Percentiles rank a stretch among this genome's conserved stretches.
Evolutionary conservation across 2,329 filamentous ascomycete genomes (phyloP).

Genomic region (Colletotrichum sp.): DNA sequence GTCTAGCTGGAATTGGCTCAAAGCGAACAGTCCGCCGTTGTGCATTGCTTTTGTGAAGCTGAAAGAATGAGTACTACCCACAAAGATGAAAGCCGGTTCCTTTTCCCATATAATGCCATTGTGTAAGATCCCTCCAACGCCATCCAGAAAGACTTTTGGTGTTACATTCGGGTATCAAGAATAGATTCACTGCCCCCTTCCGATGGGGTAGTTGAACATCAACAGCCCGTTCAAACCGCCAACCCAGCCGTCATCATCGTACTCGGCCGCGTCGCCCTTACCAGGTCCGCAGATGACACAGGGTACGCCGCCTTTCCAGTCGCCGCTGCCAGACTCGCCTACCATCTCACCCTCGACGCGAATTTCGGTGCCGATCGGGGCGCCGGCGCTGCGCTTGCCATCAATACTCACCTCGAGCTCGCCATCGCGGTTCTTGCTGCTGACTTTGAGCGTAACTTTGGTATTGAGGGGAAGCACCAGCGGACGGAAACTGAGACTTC

Average conservation of each 20-base stretch:
- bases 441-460: conserved; percentile 80
- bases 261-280: conserved; percentile 51
- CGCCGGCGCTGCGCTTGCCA: conserved; percentile 71
- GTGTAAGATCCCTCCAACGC: conserved; percentile 9
- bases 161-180: conserved; percentile 15
- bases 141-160: conserved; percentile 15
- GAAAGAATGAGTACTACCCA: neutral
- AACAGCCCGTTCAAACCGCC: conserved; percentile 90
- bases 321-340: conserved; percentile 47
- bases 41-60: neutral
- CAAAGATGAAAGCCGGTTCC: neutral
- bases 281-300: conserved; percentile 76
- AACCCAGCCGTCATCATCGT: conserved; percentile 91
- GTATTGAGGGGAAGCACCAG: conserved; percentile 88
- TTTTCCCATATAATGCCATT: neutral
- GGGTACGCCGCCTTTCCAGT: conserved; percentile 81
- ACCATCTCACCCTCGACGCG: conserved; percentile 88
- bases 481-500: conserved; percentile 90
- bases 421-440: conserved; percentile 77
- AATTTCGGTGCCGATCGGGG: conserved; percentile 81
- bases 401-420: conserved; percentile 83
- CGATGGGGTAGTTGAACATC: conserved; percentile 98
- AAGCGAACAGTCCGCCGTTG: neutral
- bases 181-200: conserved; percentile 36
- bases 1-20: accelerated